Evolutionary conservation across 2,329 filamentous ascomycete genomes (phyloP), one percentile per base, ranked within the genome.

Genomic region (Clarireedia hainanense): DNA sequence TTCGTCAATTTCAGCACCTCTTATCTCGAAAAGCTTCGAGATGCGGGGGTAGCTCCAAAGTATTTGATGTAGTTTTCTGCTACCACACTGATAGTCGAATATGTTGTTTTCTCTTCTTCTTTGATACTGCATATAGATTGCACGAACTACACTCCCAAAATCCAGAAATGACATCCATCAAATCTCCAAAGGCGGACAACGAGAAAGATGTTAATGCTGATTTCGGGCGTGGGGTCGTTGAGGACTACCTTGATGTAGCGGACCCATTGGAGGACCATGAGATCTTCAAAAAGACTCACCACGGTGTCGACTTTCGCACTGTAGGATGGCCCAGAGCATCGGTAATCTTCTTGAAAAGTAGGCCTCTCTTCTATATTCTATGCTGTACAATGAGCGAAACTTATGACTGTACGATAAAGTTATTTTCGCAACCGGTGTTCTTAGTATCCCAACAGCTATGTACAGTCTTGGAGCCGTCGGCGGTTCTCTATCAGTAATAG

Each of bases 221-320:
- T n/a, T 50, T 37, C 23, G 50, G 39, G 6, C 55, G 20, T 15
- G 63, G 63, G 5, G 57, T 65, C 15, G 43, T 64, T 47, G 63
- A 64, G 46, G 55, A 58, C n/a, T 60, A 61, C 40, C 61, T 61
- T 75, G 59, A 61, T 39, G 55, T 52, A 14, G 51, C 58, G 26
- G 63, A 65, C 58, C 58, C 60, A 27, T 52, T 64, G 43, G 62
- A 64, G 43, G 58, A 56, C n/a, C 55, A 62, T 51, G 75, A 77
- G 54, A 72, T 78, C 1, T 78, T 78, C 64, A 74, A 75, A 62
- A 70, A 71, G 26, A 68, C 68, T 2, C 66, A 72, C 6, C 71
- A 72, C 10, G 66, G 67, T 9, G 73, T 76, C 23, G 69, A 76
- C 57, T 77, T 76, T 54, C 70, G 75, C 15, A 75, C 72, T 15